Percentiles rank a stretch among this genome's conserved stretches.
Conservation (phyloP, 2,329 filamentous ascomycete genomes). For the Neonectria hederae region DNA sequence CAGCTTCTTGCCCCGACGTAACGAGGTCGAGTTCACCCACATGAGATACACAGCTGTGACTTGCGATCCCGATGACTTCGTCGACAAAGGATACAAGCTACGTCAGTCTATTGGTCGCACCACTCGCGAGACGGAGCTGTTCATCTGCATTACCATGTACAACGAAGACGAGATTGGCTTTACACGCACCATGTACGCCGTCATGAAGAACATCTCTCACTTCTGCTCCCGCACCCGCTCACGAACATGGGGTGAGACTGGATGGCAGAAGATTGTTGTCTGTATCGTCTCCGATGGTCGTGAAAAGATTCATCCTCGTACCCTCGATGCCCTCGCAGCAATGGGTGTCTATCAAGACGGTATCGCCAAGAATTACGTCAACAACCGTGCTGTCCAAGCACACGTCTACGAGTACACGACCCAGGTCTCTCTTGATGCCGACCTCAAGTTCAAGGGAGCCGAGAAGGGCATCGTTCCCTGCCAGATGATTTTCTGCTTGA, state of each 20-base stretch:
- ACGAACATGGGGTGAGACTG: conserved; percentile 94
- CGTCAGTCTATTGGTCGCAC: conserved; percentile 89
- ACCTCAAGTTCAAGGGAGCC: conserved; percentile 98
- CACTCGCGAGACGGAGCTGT: conserved; percentile 88
- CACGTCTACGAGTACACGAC: conserved; percentile 99
- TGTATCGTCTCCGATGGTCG: conserved; percentile 96
- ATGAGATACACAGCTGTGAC: conserved; percentile 99
- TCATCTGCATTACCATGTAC: conserved; percentile 99
- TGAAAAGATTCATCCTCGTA: conserved; percentile 88
- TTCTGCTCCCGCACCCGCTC: conserved; percentile 94
- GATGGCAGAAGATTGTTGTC: conserved; percentile 99
- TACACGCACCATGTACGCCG: conserved; percentile 96
- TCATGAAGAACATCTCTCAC: conserved; percentile 98
- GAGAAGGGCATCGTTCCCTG: conserved; percentile 99
- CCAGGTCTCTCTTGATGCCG: conserved; percentile 93
- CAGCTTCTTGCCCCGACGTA: conserved; percentile 91
- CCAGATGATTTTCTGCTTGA: conserved; percentile 98
- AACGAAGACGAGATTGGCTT: conserved; percentile 98
- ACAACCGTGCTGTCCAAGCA: conserved; percentile 92
- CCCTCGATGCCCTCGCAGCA: conserved; percentile 91
- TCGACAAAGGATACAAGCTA: conserved; percentile 87
- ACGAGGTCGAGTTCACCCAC: conserved; percentile 96
- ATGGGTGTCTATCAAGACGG: conserved; percentile 99
- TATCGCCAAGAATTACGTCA: conserved; percentile 98
- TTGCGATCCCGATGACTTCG: conserved; percentile 95